Conservation (phyloP, 2,329 filamentous ascomycete species). For the Cladosporium sp. region DNA sequence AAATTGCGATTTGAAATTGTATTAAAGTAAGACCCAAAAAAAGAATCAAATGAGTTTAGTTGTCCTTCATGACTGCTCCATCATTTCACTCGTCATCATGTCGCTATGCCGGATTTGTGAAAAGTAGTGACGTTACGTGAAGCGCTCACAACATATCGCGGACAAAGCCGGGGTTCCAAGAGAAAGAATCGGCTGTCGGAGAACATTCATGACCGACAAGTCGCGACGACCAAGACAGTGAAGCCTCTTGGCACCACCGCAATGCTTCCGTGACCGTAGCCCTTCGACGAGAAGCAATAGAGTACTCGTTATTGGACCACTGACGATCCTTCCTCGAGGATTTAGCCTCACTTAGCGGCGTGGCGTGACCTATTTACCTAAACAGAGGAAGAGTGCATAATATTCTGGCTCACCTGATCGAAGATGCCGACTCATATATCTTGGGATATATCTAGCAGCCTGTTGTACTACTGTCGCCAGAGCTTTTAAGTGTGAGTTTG, state of each 20-base stretch:
- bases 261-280: neutral
- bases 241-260: neutral
- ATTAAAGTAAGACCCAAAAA: neutral
- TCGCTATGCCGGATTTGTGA: too few species aligned
- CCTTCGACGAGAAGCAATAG: neutral
- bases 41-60: neutral
- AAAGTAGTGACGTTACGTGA: too few species aligned
- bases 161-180: neutral
- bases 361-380: neutral
- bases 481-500: neutral
- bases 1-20: neutral
- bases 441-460: neutral
- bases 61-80: neutral
- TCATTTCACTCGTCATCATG: too few species aligned
- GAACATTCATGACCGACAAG: neutral
- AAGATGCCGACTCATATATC: neutral
- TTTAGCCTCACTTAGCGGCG: neutral
- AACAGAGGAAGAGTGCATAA: neutral
- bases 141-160: too few species aligned
- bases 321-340: neutral
- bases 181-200: neutral
- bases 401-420: neutral
- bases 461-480: neutral
- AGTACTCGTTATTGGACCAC: neutral
- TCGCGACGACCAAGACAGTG: neutral